Evolutionary conservation across 371 early-diverging fungal genomes (phyloP), one percentile per base, ranked within the genome.

Genomic region (Choanephora cucurbitarum): DNA sequence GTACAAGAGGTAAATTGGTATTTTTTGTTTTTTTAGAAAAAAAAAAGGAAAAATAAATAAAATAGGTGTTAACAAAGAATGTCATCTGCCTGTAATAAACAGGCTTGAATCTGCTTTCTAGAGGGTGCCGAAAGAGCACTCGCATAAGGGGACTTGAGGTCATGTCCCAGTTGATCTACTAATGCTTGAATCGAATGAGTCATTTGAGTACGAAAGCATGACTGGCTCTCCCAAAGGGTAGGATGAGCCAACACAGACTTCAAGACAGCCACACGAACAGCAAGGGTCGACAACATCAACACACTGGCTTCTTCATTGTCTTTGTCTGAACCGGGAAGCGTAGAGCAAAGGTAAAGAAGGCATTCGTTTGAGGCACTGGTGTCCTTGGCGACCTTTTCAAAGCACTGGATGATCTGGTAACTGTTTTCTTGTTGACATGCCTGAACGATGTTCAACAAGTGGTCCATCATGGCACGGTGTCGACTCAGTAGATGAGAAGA

Each of bases 271-370:
- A 65, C 43, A 41, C 64, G 63, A 32, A 68, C 68, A 21, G 72
- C 62, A 10, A 72, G 43, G 0, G 68, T 56, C 10, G 72, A 72
- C 34, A 72, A 34, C 0, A 55, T 49, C 10, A 72, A 49, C 1
- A 72, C 62, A 19, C 57, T 58, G 18, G 72, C 72, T 56, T 72
- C 72, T n/a, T 39, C 49, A 15, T 70, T 70, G 5, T 48, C 23
- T 39, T 41, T 53, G 4, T 43, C 32, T 2, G 40, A 42, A 3
- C 7, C 13, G 21, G 60, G 21, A 15, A 45, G 31, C 28, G 47
- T 54, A 6, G 66, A 57, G 1, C 60, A 44, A 17, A 68, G 55
- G 14, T 72, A 65, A 11, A 55, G 50, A 14, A 72, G 62, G 46
- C 67, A 67, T 48, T 67, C 65, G 24, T 39, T 18, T 8, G 63